These are phyloP conservation scores for Neurospora tetrasperma DNA, from an alignment of 495 filamentous ascomycete genomes.

Conservation along the genomic window DNA sequence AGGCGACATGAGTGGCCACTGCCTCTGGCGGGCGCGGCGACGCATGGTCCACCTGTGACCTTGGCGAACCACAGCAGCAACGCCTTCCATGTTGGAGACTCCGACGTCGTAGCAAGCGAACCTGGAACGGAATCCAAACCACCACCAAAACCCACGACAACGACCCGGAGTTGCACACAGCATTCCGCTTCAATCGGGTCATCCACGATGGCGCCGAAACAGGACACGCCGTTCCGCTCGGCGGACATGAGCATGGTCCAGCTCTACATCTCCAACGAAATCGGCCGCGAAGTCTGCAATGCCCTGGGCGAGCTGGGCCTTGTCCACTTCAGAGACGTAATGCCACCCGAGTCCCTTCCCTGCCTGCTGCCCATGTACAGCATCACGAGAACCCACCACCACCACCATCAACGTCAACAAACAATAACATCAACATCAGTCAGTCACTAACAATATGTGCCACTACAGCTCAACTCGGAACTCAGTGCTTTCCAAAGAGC, in stretches of 20 bases:
- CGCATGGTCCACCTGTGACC: neutral
- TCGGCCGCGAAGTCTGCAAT: slow-evolving; percentile 93
- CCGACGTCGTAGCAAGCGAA: neutral
- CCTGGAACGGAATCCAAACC: neutral
- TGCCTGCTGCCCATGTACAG: neutral
- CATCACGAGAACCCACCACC: slow-evolving; percentile 3
- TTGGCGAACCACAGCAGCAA: no score
- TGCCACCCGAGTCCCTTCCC: slow-evolving; percentile 18
- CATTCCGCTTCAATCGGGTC: slow-evolving; percentile 2
- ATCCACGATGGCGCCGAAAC: slow-evolving; percentile 41
- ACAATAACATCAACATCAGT: neutral
- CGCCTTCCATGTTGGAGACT: neutral
- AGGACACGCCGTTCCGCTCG: slow-evolving; percentile 97
- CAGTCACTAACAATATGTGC: slow-evolving; percentile 12
- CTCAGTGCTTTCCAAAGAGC: slow-evolving; percentile 91
- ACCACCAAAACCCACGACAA: neutral
- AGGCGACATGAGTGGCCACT: neutral
- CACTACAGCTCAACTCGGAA: slow-evolving; percentile 71
- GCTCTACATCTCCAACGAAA: slow-evolving; percentile 97
- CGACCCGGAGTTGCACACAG: neutral
- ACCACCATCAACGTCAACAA: neutral
- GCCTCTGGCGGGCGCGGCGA: neutral
- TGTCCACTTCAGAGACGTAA: slow-evolving; percentile 93
- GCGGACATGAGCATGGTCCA: slow-evolving; percentile 99
- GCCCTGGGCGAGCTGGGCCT: slow-evolving; percentile 91